Evolutionary conservation across 805 yeast genomes (phyloP).

Genomic region (Pichia cephalocereana): DNA sequence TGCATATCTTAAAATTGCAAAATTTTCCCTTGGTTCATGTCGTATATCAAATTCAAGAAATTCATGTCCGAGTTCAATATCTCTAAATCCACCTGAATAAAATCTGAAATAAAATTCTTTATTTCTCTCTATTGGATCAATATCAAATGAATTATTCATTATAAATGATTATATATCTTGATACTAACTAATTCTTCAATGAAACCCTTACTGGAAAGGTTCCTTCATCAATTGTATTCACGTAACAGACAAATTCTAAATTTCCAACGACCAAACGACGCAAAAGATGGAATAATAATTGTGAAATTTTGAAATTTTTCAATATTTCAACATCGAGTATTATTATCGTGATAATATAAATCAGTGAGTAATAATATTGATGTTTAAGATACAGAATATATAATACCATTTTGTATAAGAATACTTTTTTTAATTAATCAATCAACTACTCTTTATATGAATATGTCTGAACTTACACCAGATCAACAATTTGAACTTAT

Average conservation of each 20-base stretch:
- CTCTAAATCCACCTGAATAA: slow-evolving; percentile 27
- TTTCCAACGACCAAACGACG: too few relatives aligned
- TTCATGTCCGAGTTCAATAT: slow-evolving; percentile 33
- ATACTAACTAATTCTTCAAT: too few relatives aligned
- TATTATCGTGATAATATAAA: too few relatives aligned
- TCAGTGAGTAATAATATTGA: too few relatives aligned
- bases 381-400: too few relatives aligned
- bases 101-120: slow-evolving; percentile 29
- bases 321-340: too few relatives aligned
- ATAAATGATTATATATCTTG: not conserved
- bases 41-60: slow-evolving; percentile 26
- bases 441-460: not conserved
- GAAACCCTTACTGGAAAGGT: too few relatives aligned
- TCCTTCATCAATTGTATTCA: too few relatives aligned
- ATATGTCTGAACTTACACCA: slow-evolving; percentile 35
- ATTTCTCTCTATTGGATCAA: not conserved
- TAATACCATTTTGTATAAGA: too few relatives aligned
- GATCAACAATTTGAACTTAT: slow-evolving; percentile 63
- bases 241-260: too few relatives aligned
- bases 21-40: slow-evolving; percentile 5
- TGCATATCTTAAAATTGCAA: slow-evolving; percentile 27
- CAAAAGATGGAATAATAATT: too few relatives aligned
- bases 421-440: not conserved
- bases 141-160: slow-evolving; percentile 1
- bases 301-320: too few relatives aligned